Percentiles rank a stretch among this genome's conserved stretches.
Evolutionary conservation across 768 basidiomycete genomes (phyloP).

Genomic region (Tulasnella sp.): DNA sequence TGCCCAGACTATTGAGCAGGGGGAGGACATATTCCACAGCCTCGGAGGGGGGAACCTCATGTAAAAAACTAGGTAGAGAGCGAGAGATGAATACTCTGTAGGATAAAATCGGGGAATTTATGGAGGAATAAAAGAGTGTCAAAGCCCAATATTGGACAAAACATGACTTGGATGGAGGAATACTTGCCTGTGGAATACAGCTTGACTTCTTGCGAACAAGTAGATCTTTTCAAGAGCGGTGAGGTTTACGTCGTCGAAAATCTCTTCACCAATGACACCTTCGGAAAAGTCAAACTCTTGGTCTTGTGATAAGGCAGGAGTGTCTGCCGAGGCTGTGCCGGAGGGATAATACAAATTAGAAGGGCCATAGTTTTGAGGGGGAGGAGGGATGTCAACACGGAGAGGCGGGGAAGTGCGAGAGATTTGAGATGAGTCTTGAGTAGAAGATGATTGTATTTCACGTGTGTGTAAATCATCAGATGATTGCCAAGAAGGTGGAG

Average conservation of each 20-base stretch:
- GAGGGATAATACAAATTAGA: slow-evolving; percentile 1
- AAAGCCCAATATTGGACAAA: neutral
- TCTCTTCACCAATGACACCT: slow-evolving; percentile 21
- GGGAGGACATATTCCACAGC: slow-evolving; percentile 90
- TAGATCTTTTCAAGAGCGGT: slow-evolving; percentile 85
- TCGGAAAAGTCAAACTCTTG: neutral
- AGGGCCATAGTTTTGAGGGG: neutral
- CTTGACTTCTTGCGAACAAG: slow-evolving; percentile 69
- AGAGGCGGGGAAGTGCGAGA: neutral
- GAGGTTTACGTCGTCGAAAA: slow-evolving; percentile 66
- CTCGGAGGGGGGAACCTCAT: slow-evolving; percentile 65
- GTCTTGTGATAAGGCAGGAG: neutral
- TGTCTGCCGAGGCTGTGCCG: neutral
- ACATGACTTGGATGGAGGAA: neutral
- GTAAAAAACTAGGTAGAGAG: slow-evolving; percentile 64
- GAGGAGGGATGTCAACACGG: slow-evolving; percentile 9
- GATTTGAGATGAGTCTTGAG: neutral
- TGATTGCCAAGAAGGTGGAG: neutral
- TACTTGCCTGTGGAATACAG: slow-evolving; percentile 42
- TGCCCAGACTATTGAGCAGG: slow-evolving; percentile 69
- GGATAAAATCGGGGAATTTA: neutral
- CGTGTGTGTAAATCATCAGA: neutral
- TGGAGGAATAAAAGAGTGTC: neutral
- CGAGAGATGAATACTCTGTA: slow-evolving; percentile 69
- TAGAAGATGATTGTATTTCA: neutral